Percentiles rank a stretch among this genome's conserved stretches.
These are phyloP conservation scores for Colletotrichum sp. DNA, from an alignment of 2,329 filamentous ascomycete species.

Conservation along the genomic window DNA sequence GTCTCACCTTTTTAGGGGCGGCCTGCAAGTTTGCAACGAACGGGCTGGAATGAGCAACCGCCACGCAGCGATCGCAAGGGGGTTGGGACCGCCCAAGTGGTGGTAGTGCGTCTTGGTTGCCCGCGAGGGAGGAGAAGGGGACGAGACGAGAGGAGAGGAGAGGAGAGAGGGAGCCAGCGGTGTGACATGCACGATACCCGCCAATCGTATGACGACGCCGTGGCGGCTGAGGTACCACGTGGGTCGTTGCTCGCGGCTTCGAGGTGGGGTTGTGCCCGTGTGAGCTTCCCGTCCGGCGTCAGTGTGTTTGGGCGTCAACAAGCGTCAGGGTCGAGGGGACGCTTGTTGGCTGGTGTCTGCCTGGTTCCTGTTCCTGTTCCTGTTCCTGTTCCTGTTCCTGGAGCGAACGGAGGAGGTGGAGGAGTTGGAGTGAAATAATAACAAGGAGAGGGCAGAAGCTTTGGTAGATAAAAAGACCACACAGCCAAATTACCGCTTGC, in stretches of 20 bases:
- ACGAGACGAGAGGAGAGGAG: not conserved
- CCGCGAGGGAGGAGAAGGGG: not conserved
- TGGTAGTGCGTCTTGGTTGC: not conserved
- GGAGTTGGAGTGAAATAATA: not conserved
- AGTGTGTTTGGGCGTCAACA: conserved; percentile 9
- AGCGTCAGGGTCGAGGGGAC: not conserved
- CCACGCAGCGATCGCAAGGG: not conserved
- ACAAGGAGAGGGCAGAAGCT: not conserved
- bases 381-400: not conserved
- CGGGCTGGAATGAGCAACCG: conserved; percentile 9
- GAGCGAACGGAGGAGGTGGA: not conserved
- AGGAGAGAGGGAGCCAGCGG: not conserved
- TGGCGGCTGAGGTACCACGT: conserved; percentile 1
- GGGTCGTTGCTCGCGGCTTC: not conserved
- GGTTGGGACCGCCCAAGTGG: not conserved
- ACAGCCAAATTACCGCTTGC: not conserved
- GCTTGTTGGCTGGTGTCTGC: not conserved
- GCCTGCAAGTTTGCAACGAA: conserved; percentile 7
- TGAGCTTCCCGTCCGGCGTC: conserved; percentile 4
- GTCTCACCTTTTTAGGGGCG: conserved; percentile 21
- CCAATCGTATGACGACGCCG: not conserved
- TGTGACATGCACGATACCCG: conserved; percentile 10
- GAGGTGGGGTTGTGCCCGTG: conserved; percentile 16
- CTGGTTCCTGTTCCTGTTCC: not conserved
- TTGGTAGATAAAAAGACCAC: not conserved